Evolutionary conservation across 1,284 basidiomycete genomes (phyloP).

Genomic region (Cutaneotrichosporon daszewskae): DNA sequence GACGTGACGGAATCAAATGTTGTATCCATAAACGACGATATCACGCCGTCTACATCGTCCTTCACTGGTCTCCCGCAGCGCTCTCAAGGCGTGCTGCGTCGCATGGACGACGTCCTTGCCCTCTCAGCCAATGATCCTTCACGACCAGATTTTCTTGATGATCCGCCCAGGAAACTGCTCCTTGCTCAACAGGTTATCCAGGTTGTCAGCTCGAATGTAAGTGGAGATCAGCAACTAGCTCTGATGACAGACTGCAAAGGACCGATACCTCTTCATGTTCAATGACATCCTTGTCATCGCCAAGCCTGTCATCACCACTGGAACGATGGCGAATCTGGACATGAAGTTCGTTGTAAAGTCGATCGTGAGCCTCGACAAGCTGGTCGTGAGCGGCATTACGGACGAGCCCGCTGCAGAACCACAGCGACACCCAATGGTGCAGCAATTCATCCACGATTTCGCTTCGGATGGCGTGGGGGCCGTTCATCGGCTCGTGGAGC

Average conservation of each 20-base stretch:
- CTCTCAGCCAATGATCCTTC: constrained; percentile 50
- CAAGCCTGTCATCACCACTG: constrained; percentile 53
- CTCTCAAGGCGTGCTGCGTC: constrained; percentile 22
- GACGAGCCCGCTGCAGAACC: constrained; percentile 33
- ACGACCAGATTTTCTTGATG: constrained; percentile 64
- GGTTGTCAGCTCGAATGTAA: constrained; percentile 61
- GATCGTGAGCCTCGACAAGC: constrained; percentile 67
- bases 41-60: background rate
- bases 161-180: constrained; percentile 77
- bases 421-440: constrained; percentile 58
- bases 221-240: background rate
- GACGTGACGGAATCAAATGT: constrained; percentile 15
- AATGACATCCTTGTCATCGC: constrained; percentile 83
- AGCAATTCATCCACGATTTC: constrained; percentile 68
- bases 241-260: constrained; percentile 68
- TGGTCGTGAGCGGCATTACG: constrained; percentile 28
- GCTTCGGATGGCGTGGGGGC: constrained; percentile 65
- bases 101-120: constrained; percentile 55
- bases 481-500: constrained; percentile 58
- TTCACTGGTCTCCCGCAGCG: background rate
- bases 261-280: constrained; percentile 92
- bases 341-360: constrained; percentile 81
- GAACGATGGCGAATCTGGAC: constrained; percentile 64
- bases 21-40: constrained; percentile 15
- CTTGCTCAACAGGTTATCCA: constrained; percentile 83